phyloP scores from a whole-genome alignment of 73 alveolate species.

The Halteria grandinella region DNA sequence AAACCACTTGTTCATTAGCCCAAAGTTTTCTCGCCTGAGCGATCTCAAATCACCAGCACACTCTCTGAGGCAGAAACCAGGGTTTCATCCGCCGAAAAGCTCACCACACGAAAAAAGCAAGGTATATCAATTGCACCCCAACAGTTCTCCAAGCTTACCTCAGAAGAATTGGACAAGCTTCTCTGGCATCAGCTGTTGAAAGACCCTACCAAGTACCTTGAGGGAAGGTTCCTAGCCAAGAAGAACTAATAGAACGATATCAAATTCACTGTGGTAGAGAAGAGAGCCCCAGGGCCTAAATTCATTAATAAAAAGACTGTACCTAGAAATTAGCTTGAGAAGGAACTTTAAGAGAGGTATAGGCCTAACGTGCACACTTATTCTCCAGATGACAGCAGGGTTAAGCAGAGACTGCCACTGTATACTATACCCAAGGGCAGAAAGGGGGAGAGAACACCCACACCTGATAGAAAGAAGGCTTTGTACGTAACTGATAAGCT shows the following conservation, averaged over 20 bases:
- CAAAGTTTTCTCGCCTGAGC: no score
- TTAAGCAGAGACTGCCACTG: slow-evolving; percentile 10
- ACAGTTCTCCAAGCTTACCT: slow-evolving; percentile 3
- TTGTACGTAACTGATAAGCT: slow-evolving; percentile 27
- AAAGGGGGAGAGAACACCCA: slow-evolving; percentile 28
- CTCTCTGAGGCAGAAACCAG: no score
- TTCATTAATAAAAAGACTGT: slow-evolving; percentile 9
- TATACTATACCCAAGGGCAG: slow-evolving; percentile 30
- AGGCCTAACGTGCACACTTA: slow-evolving; percentile 45
- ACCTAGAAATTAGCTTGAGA: neutral
- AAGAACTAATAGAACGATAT: no score
- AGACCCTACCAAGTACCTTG: no score
- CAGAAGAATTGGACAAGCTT: slow-evolving; percentile 26
- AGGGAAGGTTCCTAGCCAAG: no score
- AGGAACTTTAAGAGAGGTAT: slow-evolving; percentile 22
- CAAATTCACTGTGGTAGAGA: slow-evolving; percentile 21
- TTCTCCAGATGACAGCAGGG: slow-evolving; percentile 33
- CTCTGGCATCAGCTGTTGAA: no score
- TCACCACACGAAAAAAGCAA: no score
- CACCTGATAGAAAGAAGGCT: slow-evolving; percentile 52
- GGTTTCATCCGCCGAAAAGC: no score
- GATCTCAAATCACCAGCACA: no score
- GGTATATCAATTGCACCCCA: slow-evolving; percentile 40
- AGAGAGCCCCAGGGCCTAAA: slow-evolving; percentile 29
- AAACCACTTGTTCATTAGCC: slow-evolving; percentile 9